Conservation (phyloP, 768 basidiomycete genomes). For the Atractiella rhizophila region DNA sequence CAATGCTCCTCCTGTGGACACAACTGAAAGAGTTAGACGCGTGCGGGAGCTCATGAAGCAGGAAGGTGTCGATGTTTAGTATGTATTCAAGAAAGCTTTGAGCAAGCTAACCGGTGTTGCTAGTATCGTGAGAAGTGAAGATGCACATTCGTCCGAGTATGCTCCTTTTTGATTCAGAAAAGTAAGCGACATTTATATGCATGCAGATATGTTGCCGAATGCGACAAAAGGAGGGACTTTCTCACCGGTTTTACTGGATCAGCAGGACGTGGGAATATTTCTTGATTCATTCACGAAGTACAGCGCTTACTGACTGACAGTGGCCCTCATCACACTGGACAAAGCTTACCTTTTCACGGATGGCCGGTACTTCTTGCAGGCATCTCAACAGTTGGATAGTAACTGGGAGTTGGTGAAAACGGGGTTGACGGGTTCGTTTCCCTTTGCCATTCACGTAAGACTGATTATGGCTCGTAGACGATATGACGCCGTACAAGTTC, state of each 20-base stretch:
- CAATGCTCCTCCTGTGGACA: constrained; percentile 22
- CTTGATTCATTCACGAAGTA: not conserved
- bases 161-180: not conserved
- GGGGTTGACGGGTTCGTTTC: constrained; percentile 42
- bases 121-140: constrained; percentile 55
- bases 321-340: constrained; percentile 44
- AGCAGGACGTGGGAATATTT: constrained; percentile 43
- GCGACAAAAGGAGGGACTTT: constrained; percentile 36
- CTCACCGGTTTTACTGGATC: constrained; percentile 88
- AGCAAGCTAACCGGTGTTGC: not conserved
- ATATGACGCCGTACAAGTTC: constrained; percentile 76
- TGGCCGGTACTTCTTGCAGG: constrained; percentile 84
- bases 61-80: constrained; percentile 36
- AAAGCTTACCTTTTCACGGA: constrained; percentile 75
- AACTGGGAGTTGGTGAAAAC: constrained; percentile 90
- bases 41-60: constrained; percentile 47
- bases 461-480: constrained; percentile 29
- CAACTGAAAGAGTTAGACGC: constrained; percentile 34
- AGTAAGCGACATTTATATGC: not conserved
- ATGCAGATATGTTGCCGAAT: constrained; percentile 1
- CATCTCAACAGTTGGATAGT: constrained; percentile 58
- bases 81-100: constrained; percentile 5
- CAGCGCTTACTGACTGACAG: constrained; percentile 26
- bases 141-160: constrained; percentile 44
- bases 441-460: constrained; percentile 9